A percentile compares a stretch with the other conserved stretches of the same genome.
phyloP scores from a whole-genome alignment of 23 red algal genomes.

The Gracilaria vermiculophylla region DNA sequence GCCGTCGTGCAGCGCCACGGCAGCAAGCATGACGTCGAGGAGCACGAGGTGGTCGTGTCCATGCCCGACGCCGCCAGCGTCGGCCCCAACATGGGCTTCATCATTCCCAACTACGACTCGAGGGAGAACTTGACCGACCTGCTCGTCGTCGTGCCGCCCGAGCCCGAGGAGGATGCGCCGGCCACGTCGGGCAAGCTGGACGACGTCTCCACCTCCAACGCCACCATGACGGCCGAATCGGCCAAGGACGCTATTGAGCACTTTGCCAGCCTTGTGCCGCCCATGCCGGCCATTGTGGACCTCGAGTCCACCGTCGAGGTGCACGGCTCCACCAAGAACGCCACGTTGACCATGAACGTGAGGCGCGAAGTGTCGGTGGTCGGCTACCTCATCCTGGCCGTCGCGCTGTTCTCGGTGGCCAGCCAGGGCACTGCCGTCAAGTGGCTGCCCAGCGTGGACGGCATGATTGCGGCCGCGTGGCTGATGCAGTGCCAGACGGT shows the following conservation, averaged over 20 bases:
- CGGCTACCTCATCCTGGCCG: constrained; percentile 49
- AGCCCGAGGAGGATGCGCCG: background rate
- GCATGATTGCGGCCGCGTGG: constrained; percentile 42
- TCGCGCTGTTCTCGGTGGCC: constrained; percentile 39
- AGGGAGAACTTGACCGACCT: constrained; percentile 14
- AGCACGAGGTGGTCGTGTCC: background rate
- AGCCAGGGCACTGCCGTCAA: constrained; percentile 47
- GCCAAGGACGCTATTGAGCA: constrained; percentile 5
- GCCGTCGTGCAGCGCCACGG: constrained; percentile 18
- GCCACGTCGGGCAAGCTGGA: background rate
- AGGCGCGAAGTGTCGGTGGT: constrained; percentile 15
- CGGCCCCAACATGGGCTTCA: constrained; percentile 5
- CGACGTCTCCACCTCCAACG: background rate
- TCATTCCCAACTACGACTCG: constrained; percentile 28
- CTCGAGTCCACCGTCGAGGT: background rate
- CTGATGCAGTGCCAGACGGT: constrained; percentile 34
- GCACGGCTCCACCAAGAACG: constrained; percentile 19
- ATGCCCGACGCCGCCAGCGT: background rate
- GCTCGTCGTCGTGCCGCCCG: constrained; percentile 14
- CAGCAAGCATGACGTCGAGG: background rate
- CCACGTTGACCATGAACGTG: constrained; percentile 41
- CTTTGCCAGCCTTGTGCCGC: constrained; percentile 10
- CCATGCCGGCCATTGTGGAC: constrained; percentile 11
- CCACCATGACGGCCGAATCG: background rate
- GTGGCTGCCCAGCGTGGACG: constrained; percentile 57